phyloP scores from a whole-genome alignment of 1,284 basidiomycete species.

The Ganoderma resinaceum region DNA sequence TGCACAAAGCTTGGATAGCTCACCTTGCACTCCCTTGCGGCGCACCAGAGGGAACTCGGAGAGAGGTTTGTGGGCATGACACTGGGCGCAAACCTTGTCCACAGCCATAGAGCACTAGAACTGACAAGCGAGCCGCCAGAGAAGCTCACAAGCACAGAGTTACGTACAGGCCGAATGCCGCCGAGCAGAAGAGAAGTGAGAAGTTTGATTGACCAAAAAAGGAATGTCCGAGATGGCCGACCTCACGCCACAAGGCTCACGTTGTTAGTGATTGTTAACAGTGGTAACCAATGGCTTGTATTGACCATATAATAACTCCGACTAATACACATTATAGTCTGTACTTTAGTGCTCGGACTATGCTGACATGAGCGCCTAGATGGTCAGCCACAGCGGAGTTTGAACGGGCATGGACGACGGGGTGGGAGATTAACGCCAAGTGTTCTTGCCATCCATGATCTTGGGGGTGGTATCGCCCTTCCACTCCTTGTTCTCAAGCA shows the following conservation, averaged over 20 bases:
- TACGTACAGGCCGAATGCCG: neutral
- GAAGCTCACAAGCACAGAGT: neutral
- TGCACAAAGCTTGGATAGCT: neutral
- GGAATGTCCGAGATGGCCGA: neutral
- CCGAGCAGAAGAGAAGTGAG: neutral
- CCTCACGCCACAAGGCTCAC: neutral
- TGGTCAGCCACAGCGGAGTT: slow-evolving; percentile 6
- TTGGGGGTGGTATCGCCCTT: slow-evolving; percentile 97
- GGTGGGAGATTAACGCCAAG: slow-evolving; percentile 4
- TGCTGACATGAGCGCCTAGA: neutral
- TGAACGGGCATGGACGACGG: neutral
- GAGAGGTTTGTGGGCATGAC: neutral
- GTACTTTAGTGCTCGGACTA: neutral
- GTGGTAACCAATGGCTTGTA: neutral
- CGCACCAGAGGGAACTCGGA: neutral
- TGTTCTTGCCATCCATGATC: slow-evolving; percentile 89
- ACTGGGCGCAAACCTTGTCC: neutral
- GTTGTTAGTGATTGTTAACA: neutral
- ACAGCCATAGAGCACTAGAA: neutral
- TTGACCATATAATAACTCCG: neutral
- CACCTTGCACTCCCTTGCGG: neutral
- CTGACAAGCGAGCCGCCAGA: neutral
- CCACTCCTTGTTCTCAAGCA: slow-evolving; percentile 93
- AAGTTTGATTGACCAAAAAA: neutral
- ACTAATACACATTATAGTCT: neutral